A percentile compares a stretch with the other conserved stretches of the same genome.
Evolutionary conservation across 1,284 basidiomycete species (phyloP).

Genomic region (Apiotrichum sp.): DNA sequence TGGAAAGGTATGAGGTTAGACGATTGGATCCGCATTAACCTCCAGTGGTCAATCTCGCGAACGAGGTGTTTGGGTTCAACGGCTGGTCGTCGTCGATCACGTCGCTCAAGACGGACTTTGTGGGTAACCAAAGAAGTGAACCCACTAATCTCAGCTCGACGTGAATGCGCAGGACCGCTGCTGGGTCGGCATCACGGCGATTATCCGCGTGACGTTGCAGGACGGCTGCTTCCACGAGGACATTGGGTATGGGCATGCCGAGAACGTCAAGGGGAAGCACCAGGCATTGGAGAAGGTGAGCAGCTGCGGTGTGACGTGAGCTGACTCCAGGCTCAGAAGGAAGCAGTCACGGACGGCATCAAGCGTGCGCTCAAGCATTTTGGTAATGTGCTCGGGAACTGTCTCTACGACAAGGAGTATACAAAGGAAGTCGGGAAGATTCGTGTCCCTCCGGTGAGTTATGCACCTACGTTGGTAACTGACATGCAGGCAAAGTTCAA

Average conservation of each 20-base stretch:
- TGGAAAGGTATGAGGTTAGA: constrained; percentile 60
- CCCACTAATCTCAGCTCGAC: constrained; percentile 50
- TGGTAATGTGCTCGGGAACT: constrained; percentile 91
- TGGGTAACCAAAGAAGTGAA: constrained; percentile 28
- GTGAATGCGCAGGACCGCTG: constrained; percentile 61
- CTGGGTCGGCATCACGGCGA: constrained; percentile 73
- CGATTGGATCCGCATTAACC: neutral
- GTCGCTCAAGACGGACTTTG: constrained; percentile 63
- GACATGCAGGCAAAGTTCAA: constrained; percentile 66
- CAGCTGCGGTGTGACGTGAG: constrained; percentile 1
- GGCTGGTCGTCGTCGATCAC: constrained; percentile 90
- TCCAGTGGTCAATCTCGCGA: constrained; percentile 80
- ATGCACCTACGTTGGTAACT: too few species aligned
- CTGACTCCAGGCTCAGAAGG: constrained; percentile 77
- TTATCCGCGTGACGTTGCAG: constrained; percentile 77
- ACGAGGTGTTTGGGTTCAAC: constrained; percentile 97
- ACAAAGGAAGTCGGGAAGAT: constrained; percentile 78
- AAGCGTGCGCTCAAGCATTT: constrained; percentile 89
- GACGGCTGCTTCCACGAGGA: constrained; percentile 92
- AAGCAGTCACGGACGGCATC: constrained; percentile 89
- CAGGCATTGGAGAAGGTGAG: constrained; percentile 85
- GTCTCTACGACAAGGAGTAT: constrained; percentile 88
- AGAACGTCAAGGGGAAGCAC: constrained; percentile 79
- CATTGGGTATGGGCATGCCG: constrained; percentile 79
- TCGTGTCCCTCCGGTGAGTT: constrained; percentile 61